phyloP scores from a whole-genome alignment of 139 green algal genomes.

The Micractinium sp. region DNA sequence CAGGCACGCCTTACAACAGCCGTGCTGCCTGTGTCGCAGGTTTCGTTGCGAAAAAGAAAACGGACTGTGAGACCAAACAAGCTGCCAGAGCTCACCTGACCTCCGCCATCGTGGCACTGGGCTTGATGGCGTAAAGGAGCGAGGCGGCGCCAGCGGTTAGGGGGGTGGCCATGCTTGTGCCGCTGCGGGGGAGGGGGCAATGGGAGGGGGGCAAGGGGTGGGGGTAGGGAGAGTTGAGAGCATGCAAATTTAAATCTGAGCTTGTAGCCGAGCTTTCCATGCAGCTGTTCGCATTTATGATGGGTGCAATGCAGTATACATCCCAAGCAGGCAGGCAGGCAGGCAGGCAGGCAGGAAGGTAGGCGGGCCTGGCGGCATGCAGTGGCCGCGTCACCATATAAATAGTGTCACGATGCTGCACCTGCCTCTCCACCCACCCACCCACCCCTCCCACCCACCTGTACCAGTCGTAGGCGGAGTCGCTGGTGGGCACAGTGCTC shows the following conservation, averaged over 20 bases:
- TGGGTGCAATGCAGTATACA: background rate
- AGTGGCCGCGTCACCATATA: too few relatives aligned
- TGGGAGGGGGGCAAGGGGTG: background rate
- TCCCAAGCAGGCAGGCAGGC: background rate
- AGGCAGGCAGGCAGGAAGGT: too few relatives aligned
- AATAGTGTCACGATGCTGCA: too few relatives aligned
- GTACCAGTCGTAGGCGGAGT: background rate
- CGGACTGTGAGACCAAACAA: too few relatives aligned
- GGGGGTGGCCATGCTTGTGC: constrained; percentile 2
- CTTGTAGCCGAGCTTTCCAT: too few relatives aligned
- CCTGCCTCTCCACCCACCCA: too few relatives aligned
- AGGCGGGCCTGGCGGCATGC: too few relatives aligned
- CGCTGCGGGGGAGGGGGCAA: background rate
- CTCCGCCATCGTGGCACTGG: background rate
- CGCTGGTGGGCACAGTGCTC: background rate
- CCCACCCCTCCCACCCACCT: background rate
- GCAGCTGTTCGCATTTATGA: too few relatives aligned
- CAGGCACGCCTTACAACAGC: too few relatives aligned
- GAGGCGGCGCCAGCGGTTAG: background rate
- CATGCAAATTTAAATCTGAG: background rate
- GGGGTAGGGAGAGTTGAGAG: too few relatives aligned
- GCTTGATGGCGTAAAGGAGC: background rate
- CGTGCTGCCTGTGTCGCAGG: too few relatives aligned
- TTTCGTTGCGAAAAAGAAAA: too few relatives aligned
- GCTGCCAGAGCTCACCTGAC: background rate